Base-by-base conservation (phyloP, 2,329 filamentous ascomycete genomes). In the Fusarium virguliforme region DNA sequence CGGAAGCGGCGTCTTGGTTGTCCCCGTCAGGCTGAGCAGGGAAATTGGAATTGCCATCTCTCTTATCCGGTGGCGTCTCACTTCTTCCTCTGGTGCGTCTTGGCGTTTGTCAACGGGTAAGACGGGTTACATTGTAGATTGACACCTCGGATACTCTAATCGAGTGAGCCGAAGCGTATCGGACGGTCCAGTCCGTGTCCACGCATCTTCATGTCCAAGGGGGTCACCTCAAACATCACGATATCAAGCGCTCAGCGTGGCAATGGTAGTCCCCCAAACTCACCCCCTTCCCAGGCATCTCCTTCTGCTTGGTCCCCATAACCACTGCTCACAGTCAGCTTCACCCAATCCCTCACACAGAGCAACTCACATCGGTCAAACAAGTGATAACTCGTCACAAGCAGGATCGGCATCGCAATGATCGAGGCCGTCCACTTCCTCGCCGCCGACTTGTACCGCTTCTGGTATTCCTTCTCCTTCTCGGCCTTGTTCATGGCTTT, bases 351-450 rank as follows among this genome's bases (percentile, higher is more conserved):
- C 32, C 8, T 1, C 5, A 4, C 4, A 10, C 3, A 5, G 9
- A 13, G 8, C 7, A 37, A 82, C 85, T 79, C 64, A 86, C 85
- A 74, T 77, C 85, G 79, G 50, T 88, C 83, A 76, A 85, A 89
- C 3, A 89, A 75, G 57, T 83, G 83, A 67, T 87, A 89, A 24
- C 87, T 88, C 28, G 85, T 87, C 55, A 89, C 86, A 13, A 89
- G 66, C 5, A 88, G 72, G 34, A 89, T 83, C 3, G 87, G 87
- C 77, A 88, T 72, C 26, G 85, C 86, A 60, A 89, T 82, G 70
- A 89, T 85, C 8, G 82, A 67, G 24, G 80, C 78, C 4, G 82
- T 78, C 81, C 85, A 88, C 72, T 82, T 84, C 64, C 84, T 76
- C 60, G 83, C 81, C 32, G 84, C 82, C 38, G 74, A 71, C 60